These are phyloP conservation scores for Colletotrichum cuscutae DNA, from an alignment of 2,329 filamentous ascomycete species.

Conservation along the genomic window DNA sequence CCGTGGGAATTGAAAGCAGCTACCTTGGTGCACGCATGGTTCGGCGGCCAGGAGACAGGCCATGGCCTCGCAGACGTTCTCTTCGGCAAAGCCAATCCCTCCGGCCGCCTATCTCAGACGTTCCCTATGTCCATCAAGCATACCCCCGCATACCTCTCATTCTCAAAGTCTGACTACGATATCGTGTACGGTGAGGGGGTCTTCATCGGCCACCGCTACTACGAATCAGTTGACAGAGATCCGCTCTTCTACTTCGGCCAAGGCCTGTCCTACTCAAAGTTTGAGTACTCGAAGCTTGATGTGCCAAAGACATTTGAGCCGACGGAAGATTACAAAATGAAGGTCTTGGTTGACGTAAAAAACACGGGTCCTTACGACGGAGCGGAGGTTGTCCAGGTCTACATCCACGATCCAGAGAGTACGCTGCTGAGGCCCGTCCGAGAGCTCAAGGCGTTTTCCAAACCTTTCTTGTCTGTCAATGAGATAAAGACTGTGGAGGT, in stretches of 20 bases:
- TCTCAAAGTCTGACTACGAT: slow-evolving; percentile 74
- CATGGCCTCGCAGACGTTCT: slow-evolving; percentile 83
- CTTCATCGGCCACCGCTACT: slow-evolving; percentile 84
- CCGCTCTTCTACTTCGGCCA: slow-evolving; percentile 83
- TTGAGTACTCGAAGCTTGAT: slow-evolving; percentile 63
- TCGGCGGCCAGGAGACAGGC: slow-evolving; percentile 87
- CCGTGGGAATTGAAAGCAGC: slow-evolving; percentile 69
- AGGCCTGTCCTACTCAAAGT: slow-evolving; percentile 81
- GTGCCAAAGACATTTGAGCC: slow-evolving; percentile 48
- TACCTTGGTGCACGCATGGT: slow-evolving; percentile 82
- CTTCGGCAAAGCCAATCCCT: slow-evolving; percentile 79
- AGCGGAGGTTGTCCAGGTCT: slow-evolving; percentile 63
- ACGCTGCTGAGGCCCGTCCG: slow-evolving; percentile 65
- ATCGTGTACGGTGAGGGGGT: slow-evolving; percentile 84
- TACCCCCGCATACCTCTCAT: slow-evolving; percentile 82
- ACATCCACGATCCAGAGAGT: slow-evolving; percentile 55
- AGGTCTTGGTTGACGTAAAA: slow-evolving; percentile 34
- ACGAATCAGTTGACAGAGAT: slow-evolving; percentile 74
- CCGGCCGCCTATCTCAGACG: slow-evolving; percentile 77
- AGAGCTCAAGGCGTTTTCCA: slow-evolving; percentile 74
- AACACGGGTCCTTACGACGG: slow-evolving; percentile 27
- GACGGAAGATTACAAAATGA: slow-evolving; percentile 53
- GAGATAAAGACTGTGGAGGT: slow-evolving; percentile 67
- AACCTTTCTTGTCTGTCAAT: slow-evolving; percentile 69
- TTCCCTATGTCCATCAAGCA: slow-evolving; percentile 77